Evolutionary conservation across 192 early-diverging fungal species (phyloP).

Genomic region (Dimargaris cristalligena): DNA sequence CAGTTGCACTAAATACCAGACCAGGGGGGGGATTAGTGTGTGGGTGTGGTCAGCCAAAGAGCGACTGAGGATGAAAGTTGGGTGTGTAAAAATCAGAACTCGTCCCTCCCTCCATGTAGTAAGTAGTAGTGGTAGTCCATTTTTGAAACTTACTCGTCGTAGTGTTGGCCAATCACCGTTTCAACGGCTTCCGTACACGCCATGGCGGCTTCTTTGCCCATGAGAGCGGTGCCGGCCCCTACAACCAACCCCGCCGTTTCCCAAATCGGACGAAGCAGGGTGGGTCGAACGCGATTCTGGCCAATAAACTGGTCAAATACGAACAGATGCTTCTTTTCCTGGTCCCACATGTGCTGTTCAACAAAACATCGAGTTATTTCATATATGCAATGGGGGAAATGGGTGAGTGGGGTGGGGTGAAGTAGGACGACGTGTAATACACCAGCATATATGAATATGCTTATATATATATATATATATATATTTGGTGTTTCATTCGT

Average conservation of each 20-base stretch:
- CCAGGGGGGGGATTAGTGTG: too few relatives aligned
- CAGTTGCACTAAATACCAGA: too few relatives aligned
- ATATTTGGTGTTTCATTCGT: background rate
- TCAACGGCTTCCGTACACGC: slow-evolving; percentile 98
- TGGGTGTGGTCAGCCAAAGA: too few relatives aligned
- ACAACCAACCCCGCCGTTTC: slow-evolving; percentile 70
- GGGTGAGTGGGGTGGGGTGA: background rate
- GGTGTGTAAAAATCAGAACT: too few relatives aligned
- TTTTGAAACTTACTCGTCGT: slow-evolving; percentile 72
- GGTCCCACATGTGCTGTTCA: slow-evolving; percentile 81
- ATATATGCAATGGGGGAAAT: background rate
- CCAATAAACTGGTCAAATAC: slow-evolving; percentile 62
- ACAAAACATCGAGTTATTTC: background rate
- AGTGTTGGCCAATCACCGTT: slow-evolving; percentile 88
- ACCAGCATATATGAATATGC: background rate
- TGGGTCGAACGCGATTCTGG: slow-evolving; percentile 69
- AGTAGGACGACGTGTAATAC: background rate
- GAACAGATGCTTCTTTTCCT: slow-evolving; percentile 70
- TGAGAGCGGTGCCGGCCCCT: slow-evolving; percentile 66
- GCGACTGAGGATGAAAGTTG: too few relatives aligned
- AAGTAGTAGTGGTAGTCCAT: too few relatives aligned
- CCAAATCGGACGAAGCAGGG: slow-evolving; percentile 71
- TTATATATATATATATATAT: too few relatives aligned
- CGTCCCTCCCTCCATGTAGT: too few relatives aligned
- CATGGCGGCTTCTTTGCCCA: slow-evolving; percentile 95